A percentile compares a stretch with the other conserved stretches of the same genome.
These are phyloP conservation scores for Sungouiozyma intestinalis DNA, from an alignment of 805 yeast species.

Conservation along the genomic window DNA sequence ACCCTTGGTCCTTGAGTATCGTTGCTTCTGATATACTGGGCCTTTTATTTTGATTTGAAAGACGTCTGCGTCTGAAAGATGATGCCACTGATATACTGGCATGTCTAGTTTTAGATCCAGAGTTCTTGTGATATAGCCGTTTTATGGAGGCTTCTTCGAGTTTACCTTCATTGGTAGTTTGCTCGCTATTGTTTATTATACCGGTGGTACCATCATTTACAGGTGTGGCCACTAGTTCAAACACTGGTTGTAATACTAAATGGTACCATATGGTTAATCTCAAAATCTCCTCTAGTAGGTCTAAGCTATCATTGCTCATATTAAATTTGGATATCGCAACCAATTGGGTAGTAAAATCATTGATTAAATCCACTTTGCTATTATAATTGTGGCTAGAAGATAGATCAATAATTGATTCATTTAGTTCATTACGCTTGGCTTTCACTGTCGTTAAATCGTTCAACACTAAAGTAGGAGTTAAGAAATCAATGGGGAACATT, in stretches of 20 bases:
- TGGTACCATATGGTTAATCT: constrained; percentile 26
- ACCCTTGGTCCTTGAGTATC: constrained; percentile 27
- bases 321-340: constrained; percentile 17
- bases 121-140: too few relatives aligned
- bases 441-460: not conserved
- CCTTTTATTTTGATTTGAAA: constrained; percentile 20
- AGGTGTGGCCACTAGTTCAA: not conserved
- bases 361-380: constrained; percentile 12
- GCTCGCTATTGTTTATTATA: not conserved
- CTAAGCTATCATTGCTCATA: constrained; percentile 25
- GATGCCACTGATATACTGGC: not conserved
- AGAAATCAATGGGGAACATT: constrained; percentile 20
- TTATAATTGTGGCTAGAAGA: constrained; percentile 3
- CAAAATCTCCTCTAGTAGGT: constrained; percentile 18
- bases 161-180: not conserved
- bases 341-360: constrained; percentile 24
- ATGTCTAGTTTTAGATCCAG: not conserved
- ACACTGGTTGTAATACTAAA: constrained; percentile 6
- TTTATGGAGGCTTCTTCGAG: not conserved
- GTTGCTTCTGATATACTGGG: constrained; percentile 25
- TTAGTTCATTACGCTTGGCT: constrained; percentile 14
- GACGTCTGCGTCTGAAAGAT: constrained; percentile 17
- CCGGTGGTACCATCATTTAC: not conserved
- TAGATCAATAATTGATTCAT: constrained; percentile 26
- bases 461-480: constrained; percentile 17